A percentile compares a stretch with the other conserved stretches of the same genome.
These are phyloP conservation scores for Phaffia australis DNA, from an alignment of 768 basidiomycete genomes.

Conservation along the genomic window DNA sequence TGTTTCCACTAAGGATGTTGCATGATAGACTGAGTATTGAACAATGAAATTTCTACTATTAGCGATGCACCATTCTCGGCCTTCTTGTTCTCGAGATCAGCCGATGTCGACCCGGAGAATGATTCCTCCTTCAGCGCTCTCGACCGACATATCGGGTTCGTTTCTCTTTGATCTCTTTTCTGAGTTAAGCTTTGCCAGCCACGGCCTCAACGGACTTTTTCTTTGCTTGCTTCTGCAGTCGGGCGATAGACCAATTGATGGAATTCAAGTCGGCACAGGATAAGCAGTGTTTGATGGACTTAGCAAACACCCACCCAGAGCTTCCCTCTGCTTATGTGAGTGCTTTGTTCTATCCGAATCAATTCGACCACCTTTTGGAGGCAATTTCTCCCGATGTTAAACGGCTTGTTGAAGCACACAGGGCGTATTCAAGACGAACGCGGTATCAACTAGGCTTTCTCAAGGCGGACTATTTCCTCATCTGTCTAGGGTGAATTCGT, in stretches of 20 bases:
- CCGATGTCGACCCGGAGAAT: constrained; percentile 15
- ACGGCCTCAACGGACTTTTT: neutral
- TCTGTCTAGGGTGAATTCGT: constrained; percentile 19
- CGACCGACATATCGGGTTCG: constrained; percentile 19
- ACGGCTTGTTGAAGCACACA: neutral
- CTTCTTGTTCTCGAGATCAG: constrained; percentile 18
- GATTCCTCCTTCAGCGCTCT: constrained; percentile 17
- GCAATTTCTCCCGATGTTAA: too few relatives aligned
- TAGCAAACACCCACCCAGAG: constrained; percentile 21
- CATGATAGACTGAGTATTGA: neutral
- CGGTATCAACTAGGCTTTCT: constrained; percentile 11
- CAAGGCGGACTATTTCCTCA: constrained; percentile 21
- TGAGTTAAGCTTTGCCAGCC: neutral
- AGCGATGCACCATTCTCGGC: constrained; percentile 24
- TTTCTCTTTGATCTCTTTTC: neutral
- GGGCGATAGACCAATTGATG: constrained; percentile 15
- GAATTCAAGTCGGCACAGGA: constrained; percentile 11
- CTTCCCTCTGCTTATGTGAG: constrained; percentile 17
- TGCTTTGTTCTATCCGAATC: neutral
- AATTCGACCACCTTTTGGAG: too few relatives aligned
- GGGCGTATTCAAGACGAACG: constrained; percentile 24
- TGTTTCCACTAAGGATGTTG: neutral
- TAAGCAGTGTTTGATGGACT: constrained; percentile 15
- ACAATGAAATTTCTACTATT: neutral
- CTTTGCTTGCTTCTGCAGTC: constrained; percentile 1